Percentiles rank a stretch among this genome's conserved stretches.
Conservation (phyloP, 805 yeast genomes). For the Ogataea neopini region DNA sequence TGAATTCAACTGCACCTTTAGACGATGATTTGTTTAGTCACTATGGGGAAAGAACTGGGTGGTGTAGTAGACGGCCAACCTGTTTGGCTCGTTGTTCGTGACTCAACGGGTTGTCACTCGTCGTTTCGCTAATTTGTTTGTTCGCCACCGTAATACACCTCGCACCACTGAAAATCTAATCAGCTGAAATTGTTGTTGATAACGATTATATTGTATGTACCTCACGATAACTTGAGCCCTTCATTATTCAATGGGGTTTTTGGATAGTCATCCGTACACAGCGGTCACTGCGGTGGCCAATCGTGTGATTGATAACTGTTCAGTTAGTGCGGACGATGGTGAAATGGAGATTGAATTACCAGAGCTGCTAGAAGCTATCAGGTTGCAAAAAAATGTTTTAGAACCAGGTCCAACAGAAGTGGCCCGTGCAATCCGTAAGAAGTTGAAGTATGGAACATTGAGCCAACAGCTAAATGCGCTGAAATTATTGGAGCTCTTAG, state of each 20-base stretch:
- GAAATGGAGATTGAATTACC: constrained; percentile 46
- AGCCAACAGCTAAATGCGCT: constrained; percentile 69
- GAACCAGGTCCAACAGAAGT: constrained; percentile 65
- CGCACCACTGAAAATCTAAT: constrained; percentile 1
- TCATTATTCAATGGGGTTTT: constrained; percentile 46
- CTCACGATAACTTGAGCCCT: too few species aligned
- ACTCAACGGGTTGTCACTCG: too few species aligned
- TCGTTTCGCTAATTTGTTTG: too few species aligned
- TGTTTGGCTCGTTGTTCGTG: too few species aligned
- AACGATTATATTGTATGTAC: too few species aligned
- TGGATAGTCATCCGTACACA: constrained; percentile 64
- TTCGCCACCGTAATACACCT: constrained; percentile 6
- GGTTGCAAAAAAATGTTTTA: constrained; percentile 30
- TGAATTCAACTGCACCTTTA: too few species aligned
- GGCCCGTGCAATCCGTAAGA: constrained; percentile 87
- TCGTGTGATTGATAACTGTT: constrained; percentile 44
- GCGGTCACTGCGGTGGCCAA: constrained; percentile 68
- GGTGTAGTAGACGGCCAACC: too few species aligned
- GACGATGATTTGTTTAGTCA: too few species aligned
- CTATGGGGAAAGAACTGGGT: too few species aligned
- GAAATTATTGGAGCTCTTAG: constrained; percentile 54
- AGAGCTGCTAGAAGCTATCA: constrained; percentile 57
- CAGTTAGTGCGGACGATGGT: constrained; percentile 44
- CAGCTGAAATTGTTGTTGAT: not conserved
- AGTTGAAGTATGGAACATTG: constrained; percentile 77